Conservation (phyloP, 331 rosid genomes). For the Acacia pycnantha region DNA sequence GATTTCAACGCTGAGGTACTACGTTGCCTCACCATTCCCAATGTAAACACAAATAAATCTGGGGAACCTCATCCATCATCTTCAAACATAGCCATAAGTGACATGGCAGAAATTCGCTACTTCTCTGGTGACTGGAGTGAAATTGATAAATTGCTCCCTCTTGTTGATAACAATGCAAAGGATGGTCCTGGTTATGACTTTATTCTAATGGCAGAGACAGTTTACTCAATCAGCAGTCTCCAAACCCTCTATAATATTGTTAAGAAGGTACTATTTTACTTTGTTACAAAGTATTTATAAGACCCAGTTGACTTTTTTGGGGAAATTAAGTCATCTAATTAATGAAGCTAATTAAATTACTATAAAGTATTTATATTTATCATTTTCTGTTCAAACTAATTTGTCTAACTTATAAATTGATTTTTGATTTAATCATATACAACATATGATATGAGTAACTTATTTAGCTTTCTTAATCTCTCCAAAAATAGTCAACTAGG, state of each 20-base stretch:
- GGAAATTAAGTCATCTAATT: no score
- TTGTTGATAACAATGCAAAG: slow-evolving; percentile 29
- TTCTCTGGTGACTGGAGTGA: slow-evolving; percentile 97
- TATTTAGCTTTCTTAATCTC: no score
- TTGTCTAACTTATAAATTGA: no score
- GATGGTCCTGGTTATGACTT: slow-evolving; percentile 63
- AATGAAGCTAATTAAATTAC: no score
- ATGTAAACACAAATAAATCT: slow-evolving; percentile 56
- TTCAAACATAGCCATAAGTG: slow-evolving; percentile 29
- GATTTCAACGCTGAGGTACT: slow-evolving; percentile 93
- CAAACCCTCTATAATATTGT: slow-evolving; percentile 61
- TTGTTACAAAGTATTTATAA: no score
- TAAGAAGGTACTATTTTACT: slow-evolving; percentile 57
- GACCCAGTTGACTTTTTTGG: no score
- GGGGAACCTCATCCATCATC: slow-evolving; percentile 24
- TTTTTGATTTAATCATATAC: no score
- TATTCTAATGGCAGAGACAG: slow-evolving; percentile 95
- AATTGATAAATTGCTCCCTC: slow-evolving; percentile 67
- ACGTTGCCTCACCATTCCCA: slow-evolving; percentile 78
- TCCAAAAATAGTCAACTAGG: no score
- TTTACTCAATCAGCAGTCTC: slow-evolving; percentile 70
- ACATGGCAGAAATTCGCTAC: slow-evolving; percentile 52
- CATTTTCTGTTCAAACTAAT: no score
- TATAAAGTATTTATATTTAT: no score
- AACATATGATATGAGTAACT: no score